phyloP scores from a whole-genome alignment of 805 yeast genomes.

The Lachancea sp. region DNA sequence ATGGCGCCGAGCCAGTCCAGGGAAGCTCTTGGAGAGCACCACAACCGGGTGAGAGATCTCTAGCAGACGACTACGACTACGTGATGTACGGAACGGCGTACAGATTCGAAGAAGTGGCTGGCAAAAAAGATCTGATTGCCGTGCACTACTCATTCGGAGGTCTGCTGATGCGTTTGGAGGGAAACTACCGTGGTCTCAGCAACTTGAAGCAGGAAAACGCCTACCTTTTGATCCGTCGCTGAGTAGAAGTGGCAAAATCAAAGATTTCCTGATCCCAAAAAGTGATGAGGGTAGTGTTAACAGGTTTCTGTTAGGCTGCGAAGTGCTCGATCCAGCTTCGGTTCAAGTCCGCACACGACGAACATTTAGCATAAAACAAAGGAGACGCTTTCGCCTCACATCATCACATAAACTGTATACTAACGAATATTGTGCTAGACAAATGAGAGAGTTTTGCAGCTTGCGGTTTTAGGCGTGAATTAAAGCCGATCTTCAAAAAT shows the following conservation, averaged over 20 bases:
- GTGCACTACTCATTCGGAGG: conserved; percentile 97
- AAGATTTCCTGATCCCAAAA: too few species aligned
- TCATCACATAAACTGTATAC: conserved; percentile 3
- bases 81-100: conserved; percentile 98
- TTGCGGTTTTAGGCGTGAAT: not conserved
- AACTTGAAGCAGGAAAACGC: conserved; percentile 90
- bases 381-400: not conserved
- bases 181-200: conserved; percentile 84
- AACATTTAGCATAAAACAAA: too few species aligned
- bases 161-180: conserved; percentile 85
- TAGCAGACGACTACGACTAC: conserved; percentile 95
- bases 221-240: conserved; percentile 76
- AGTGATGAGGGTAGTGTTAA: not conserved
- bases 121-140: conserved; percentile 53
- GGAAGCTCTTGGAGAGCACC: conserved; percentile 48
- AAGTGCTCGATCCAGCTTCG: too few species aligned
- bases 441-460: conserved; percentile 14
- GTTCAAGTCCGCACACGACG: too few species aligned
- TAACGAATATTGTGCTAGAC: conserved; percentile 1
- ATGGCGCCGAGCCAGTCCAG: conserved; percentile 41
- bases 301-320: too few species aligned
- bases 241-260: too few species aligned
- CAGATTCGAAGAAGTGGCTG: conserved; percentile 78
- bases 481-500: too few species aligned
- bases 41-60: conserved; percentile 69